Evolutionary conservation across 2,329 filamentous ascomycete genomes (phyloP), one percentile per base, ranked within the genome.

Genomic region (Endocalyx cinctus): DNA sequence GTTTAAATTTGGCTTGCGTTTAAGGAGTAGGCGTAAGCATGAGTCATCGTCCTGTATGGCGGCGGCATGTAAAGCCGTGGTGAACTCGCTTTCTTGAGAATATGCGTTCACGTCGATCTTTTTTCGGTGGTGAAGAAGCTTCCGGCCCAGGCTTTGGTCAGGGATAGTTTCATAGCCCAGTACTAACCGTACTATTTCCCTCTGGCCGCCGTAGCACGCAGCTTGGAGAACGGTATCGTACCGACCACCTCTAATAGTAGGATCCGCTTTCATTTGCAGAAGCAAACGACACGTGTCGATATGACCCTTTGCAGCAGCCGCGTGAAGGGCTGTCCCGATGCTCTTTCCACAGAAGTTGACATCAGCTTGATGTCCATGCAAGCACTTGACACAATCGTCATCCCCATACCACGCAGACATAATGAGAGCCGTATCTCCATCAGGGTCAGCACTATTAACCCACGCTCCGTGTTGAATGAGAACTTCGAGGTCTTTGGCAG

Each of bases 361-460:
- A 25, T 62, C 54, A 17, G 61, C 55, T 11, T 60, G 60, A 2
- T 55, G 54, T 7, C 55, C 46, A 4, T 62, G 45, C 5, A 66
- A 39, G 29, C 59, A 57, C 22, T 44, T 47, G 17, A 62, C 54
- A 4, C 52, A 53, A 12, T 55, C 53, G 1, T 43, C 34, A 17
- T 66, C 61, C 2, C 55, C 57, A 22, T 44, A 42, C 8, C 36
- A 37, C 1, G 62, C 52, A 4, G 63, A 59, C 1, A 58, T 41
- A 6, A 66, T 64, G 1, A 67, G 49, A 2, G 63, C 58, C 0
- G 63, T 63, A 23, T 64, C 54, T 8, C 60, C 54, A 5, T 60
- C 50, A 2, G 51, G 37, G 18, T 59, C 57, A 0, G 50, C 37
- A 4, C 58, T 45, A 25, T 64, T 60, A 18, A 66, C 59, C 29